Evolutionary conservation across 2,329 filamentous ascomycete genomes (phyloP).

Genomic region (Ophiostoma tasmaniense): DNA sequence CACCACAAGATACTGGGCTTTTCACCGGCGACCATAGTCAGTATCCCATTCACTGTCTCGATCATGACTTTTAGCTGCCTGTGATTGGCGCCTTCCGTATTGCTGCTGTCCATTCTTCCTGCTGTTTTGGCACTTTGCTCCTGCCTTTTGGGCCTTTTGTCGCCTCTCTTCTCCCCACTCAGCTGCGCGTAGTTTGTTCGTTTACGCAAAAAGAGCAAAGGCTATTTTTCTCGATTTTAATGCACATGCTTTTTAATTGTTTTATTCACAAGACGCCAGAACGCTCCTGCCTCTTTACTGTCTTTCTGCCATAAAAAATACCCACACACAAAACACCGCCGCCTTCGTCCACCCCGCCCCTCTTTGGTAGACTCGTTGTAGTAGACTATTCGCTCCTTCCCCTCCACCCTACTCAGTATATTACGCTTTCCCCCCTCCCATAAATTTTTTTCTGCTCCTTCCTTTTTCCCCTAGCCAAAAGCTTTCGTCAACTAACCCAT

Average conservation of each 20-base stretch:
- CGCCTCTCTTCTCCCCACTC: slow-evolving; percentile 11
- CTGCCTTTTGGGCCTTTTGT: slow-evolving; percentile 8
- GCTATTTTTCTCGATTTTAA: not conserved
- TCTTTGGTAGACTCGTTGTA: not conserved
- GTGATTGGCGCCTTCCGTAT: slow-evolving; percentile 11
- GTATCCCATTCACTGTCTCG: not conserved
- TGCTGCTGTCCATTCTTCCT: not conserved
- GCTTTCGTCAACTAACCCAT: slow-evolving; percentile 18
- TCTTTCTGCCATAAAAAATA: slow-evolving; percentile 8
- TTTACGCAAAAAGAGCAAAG: not conserved
- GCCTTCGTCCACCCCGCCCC: slow-evolving; percentile 15
- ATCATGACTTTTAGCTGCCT: not conserved
- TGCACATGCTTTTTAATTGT: not conserved
- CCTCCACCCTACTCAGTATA: slow-evolving; percentile 19
- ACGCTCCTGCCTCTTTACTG: not conserved
- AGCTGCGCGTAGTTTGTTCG: not conserved
- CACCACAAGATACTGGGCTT: not conserved
- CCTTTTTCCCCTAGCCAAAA: slow-evolving; percentile 15
- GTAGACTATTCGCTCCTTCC: slow-evolving; percentile 14
- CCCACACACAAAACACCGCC: slow-evolving; percentile 13
- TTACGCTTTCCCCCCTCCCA: slow-evolving; percentile 4
- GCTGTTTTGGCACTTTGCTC: not conserved
- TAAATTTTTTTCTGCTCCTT: slow-evolving; percentile 17
- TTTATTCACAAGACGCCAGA: not conserved
- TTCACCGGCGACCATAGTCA: not conserved